Evolutionary conservation across 495 filamentous ascomycete genomes (phyloP).

Genomic region (Aspergillus sclerotioniger): DNA sequence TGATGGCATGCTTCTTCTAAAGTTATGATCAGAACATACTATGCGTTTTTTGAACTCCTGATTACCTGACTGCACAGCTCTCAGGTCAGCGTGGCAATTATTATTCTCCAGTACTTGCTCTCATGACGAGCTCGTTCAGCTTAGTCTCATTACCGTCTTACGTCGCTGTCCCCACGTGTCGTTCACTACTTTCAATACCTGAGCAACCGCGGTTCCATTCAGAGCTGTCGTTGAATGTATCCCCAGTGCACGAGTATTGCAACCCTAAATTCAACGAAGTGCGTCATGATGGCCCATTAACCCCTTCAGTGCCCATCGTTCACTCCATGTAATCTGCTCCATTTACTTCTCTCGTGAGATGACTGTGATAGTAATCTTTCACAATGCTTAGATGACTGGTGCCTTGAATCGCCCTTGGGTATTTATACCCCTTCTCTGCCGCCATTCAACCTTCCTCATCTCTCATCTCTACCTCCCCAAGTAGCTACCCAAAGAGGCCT

Average conservation of each 20-base stretch:
- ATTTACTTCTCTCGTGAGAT: background rate
- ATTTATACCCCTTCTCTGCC: background rate
- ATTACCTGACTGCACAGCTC: too few relatives aligned
- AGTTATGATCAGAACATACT: too few relatives aligned
- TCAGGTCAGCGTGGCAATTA: too few relatives aligned
- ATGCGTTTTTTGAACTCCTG: too few relatives aligned
- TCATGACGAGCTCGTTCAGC: too few relatives aligned
- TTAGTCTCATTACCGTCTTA: background rate
- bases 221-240: background rate
- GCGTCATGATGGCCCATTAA: background rate
- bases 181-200: background rate
- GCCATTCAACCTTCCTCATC: too few relatives aligned
- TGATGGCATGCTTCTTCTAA: too few relatives aligned
- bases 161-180: background rate
- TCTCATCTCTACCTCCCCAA: too few relatives aligned
- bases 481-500: too few relatives aligned
- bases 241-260: background rate
- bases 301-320: background rate
- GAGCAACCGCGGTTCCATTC: background rate
- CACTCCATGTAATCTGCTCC: background rate
- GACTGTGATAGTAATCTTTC: background rate
- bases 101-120: too few relatives aligned
- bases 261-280: background rate
- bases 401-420: background rate
- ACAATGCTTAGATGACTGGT: background rate